Conservation (phyloP, 371 early-diverging fungal species). For the Rhizopus sp. region DNA sequence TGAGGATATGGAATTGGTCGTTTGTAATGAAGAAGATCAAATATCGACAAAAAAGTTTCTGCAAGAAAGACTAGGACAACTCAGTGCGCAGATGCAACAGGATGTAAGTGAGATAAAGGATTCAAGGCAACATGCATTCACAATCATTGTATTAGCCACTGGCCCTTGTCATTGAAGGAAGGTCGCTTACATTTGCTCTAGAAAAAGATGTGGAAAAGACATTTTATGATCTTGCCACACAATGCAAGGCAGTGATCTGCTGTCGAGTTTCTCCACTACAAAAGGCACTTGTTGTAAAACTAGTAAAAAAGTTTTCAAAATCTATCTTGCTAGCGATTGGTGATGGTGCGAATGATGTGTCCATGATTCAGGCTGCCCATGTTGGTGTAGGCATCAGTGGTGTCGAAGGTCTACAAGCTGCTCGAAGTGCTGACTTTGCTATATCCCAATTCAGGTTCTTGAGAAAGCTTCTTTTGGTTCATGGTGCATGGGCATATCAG, state of each 20-base stretch:
- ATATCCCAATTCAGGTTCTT: slow-evolving; percentile 93
- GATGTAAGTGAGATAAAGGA: slow-evolving; percentile 11
- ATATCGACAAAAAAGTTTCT: slow-evolving; percentile 69
- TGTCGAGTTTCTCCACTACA: slow-evolving; percentile 96
- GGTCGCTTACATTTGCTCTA: slow-evolving; percentile 67
- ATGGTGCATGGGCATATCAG: slow-evolving; percentile 94
- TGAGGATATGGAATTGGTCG: slow-evolving; percentile 80
- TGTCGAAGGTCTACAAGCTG: slow-evolving; percentile 96
- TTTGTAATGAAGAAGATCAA: slow-evolving; percentile 75
- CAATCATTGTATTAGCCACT: slow-evolving; percentile 35
- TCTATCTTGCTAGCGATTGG: slow-evolving; percentile 90
- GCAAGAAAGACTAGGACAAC: slow-evolving; percentile 66
- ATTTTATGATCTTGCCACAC: slow-evolving; percentile 75
- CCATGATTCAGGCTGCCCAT: slow-evolving; percentile 98
- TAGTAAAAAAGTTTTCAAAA: slow-evolving; percentile 76
- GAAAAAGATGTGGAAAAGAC: slow-evolving; percentile 65
- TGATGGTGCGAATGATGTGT: slow-evolving; percentile 99
- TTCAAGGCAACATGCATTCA: background rate
- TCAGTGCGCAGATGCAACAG: slow-evolving; percentile 13
- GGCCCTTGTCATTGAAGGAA: slow-evolving; percentile 74
- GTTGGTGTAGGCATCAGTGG: slow-evolving; percentile 98
- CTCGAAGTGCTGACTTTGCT: slow-evolving; percentile 94
- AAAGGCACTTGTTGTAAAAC: slow-evolving; percentile 89
- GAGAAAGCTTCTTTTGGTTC: slow-evolving; percentile 87
- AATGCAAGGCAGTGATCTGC: slow-evolving; percentile 86